These are phyloP conservation scores for Chytriomyces sp. DNA, from an alignment of 192 early-diverging fungal genomes.

Conservation along the genomic window DNA sequence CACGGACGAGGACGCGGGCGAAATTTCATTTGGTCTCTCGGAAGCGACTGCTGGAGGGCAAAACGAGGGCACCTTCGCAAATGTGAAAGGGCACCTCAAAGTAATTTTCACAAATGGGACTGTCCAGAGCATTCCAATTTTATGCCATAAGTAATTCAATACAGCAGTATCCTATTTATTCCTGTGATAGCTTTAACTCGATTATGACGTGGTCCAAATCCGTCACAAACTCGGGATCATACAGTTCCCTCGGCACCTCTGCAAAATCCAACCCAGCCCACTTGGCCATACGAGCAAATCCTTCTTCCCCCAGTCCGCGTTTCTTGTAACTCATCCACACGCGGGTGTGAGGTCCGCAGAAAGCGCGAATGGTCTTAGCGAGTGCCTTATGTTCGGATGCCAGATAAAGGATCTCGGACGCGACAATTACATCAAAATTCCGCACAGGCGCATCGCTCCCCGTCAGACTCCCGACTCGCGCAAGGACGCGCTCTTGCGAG, in stretches of 20 bases:
- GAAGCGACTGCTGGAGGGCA: not conserved
- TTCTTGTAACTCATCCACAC: conserved; percentile 26
- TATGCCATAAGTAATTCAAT: conserved; percentile 29
- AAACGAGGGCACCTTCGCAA: not conserved
- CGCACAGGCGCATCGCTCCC: not conserved
- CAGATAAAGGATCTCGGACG: conserved; percentile 33
- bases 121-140: conserved; percentile 42
- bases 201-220: conserved; percentile 23
- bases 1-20: not conserved
- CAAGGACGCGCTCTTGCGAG: not conserved
- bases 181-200: not conserved
- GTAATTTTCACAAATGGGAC: conserved; percentile 48
- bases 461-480: not conserved
- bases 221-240: conserved; percentile 4
- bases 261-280: conserved; percentile 29
- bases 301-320: conserved; percentile 37
- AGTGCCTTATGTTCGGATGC: not conserved
- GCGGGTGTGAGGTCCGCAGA: conserved; percentile 21
- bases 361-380: conserved; percentile 22
- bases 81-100: conserved; percentile 33
- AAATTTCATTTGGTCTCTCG: not conserved
- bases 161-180: not conserved
- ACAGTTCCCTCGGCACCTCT: conserved; percentile 5
- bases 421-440: conserved; percentile 31
- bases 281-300: conserved; percentile 27